A percentile compares a stretch with the other conserved stretches of the same genome.
phyloP scores from a whole-genome alignment of 495 filamentous ascomycete genomes.

The Podospora tetraspora region DNA sequence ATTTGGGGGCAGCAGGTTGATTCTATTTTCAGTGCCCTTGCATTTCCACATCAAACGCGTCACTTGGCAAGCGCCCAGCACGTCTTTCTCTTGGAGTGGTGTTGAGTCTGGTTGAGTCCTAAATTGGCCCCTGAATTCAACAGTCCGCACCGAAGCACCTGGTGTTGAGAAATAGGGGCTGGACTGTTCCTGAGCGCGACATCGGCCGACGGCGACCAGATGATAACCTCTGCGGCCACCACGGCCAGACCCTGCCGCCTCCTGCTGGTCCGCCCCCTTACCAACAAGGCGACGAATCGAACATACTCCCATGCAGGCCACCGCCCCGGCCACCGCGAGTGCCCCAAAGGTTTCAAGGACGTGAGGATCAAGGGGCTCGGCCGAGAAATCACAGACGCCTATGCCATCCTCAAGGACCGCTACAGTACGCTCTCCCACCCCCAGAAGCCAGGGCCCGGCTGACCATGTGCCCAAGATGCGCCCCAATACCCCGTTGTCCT shows the following conservation, averaged over 20 bases:
- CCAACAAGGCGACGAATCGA: background rate
- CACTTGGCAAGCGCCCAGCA: background rate
- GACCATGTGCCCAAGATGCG: conserved; percentile 35
- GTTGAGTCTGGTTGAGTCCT: background rate
- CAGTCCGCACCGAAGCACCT: background rate
- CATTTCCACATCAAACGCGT: background rate
- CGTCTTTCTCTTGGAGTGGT: background rate
- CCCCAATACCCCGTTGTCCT: conserved; percentile 73
- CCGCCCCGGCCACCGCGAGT: background rate
- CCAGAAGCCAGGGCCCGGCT: background rate
- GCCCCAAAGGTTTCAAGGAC: background rate
- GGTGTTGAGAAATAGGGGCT: background rate
- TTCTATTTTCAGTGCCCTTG: background rate
- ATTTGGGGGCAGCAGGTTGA: background rate
- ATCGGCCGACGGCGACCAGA: background rate
- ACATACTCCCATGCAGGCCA: background rate
- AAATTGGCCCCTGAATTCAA: no score
- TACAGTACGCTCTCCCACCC: background rate
- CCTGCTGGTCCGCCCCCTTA: background rate
- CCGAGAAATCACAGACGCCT: conserved; percentile 7
- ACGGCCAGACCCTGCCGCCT: background rate
- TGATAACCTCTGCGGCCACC: conserved; percentile 1
- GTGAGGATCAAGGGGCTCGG: conserved; percentile 4
- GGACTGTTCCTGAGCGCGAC: background rate
- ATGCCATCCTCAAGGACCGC: conserved; percentile 8